Percentiles rank a stretch among this genome's conserved stretches.
Conservation (phyloP, 2,329 filamentous ascomycete genomes). For the Diaporthe vaccinii region DNA sequence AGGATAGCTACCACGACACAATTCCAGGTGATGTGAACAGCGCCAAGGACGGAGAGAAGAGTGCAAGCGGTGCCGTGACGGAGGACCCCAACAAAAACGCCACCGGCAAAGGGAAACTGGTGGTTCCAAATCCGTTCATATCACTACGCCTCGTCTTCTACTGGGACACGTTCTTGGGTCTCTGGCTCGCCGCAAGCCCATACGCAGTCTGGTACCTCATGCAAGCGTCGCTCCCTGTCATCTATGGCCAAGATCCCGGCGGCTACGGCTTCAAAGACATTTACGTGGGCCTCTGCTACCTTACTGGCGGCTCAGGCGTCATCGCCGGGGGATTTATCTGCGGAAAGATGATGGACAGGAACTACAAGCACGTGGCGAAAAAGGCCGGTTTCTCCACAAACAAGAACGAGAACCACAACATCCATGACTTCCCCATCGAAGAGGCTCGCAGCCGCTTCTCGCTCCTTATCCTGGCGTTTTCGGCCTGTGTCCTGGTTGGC, state of each 20-base stretch:
- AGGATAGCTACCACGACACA: background rate
- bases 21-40: background rate
- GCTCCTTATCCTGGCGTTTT: no score
- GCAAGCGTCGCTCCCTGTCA: slow-evolving; percentile 64
- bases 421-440: no score
- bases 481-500: no score
- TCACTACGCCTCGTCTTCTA: slow-evolving; percentile 65
- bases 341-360: no score
- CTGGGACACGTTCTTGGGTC: slow-evolving; percentile 65
- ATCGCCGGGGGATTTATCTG: no score
- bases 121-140: slow-evolving; percentile 65
- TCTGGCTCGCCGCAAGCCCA: slow-evolving; percentile 53
- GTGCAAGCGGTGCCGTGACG: background rate
- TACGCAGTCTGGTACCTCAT: slow-evolving; percentile 66
- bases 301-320: no score
- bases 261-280: no score
- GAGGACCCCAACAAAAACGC: background rate
- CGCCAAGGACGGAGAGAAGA: background rate
- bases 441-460: no score
- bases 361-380: no score
- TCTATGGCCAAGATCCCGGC: slow-evolving; percentile 42
- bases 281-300: no score
- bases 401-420: no score
- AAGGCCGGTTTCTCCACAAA: no score
- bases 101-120: slow-evolving; percentile 54